Evolutionary conservation across 2,329 filamentous ascomycete species (phyloP).

Genomic region (Ophiosphaerella narmari): DNA sequence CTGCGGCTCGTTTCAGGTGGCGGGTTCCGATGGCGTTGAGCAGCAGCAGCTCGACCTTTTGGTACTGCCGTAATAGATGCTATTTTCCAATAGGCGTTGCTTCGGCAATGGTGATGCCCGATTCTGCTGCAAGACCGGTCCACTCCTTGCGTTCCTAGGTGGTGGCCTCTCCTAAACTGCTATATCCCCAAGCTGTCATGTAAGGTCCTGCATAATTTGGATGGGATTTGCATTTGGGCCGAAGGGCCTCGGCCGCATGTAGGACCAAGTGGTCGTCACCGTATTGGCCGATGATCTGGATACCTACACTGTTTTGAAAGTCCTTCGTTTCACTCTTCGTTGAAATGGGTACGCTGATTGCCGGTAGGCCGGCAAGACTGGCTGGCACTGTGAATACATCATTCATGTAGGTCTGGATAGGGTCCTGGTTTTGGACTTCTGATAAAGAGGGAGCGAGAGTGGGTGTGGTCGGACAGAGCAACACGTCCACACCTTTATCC

Average conservation of each 20-base stretch:
- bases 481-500: constrained; percentile 75
- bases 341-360: constrained; percentile 77
- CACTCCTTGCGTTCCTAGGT: not conserved
- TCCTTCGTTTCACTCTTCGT: constrained; percentile 32
- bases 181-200: constrained; percentile 19
- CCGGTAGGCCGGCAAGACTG: constrained; percentile 87
- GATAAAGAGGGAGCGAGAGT: constrained; percentile 70
- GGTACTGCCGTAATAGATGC: not conserved
- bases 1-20: not conserved
- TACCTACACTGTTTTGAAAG: constrained; percentile 55
- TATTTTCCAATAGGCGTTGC: not conserved
- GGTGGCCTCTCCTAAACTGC: not conserved
- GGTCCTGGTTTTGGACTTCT: constrained; percentile 58
- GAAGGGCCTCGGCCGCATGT: constrained; percentile 55
- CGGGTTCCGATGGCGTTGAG: not conserved
- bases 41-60: not conserved
- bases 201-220: constrained; percentile 7
- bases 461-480: constrained; percentile 86
- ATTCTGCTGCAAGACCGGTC: not conserved
- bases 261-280: constrained; percentile 73
- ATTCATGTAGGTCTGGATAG: constrained; percentile 83
- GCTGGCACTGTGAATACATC: constrained; percentile 96
- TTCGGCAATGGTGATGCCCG: not conserved
- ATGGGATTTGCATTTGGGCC: constrained; percentile 4
- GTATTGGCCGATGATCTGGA: constrained; percentile 82